phyloP scores from a whole-genome alignment of 345 rosid genomes.

The Turritis glabra region DNA sequence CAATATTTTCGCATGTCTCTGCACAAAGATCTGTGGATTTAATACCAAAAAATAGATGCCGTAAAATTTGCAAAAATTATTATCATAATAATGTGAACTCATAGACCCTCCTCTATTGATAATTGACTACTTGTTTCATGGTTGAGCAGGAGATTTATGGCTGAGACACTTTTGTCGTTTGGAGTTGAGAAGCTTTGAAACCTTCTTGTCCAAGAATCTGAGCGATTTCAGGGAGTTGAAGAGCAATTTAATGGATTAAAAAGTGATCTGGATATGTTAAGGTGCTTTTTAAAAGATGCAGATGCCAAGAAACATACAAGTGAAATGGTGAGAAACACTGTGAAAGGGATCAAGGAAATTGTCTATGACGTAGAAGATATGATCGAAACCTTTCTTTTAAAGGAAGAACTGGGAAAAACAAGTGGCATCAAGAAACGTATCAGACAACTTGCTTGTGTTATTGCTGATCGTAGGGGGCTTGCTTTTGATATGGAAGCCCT shows the following conservation, averaged over 20 bases:
- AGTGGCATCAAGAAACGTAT: background rate
- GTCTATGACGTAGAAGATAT: constrained; percentile 36
- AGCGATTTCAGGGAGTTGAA: background rate
- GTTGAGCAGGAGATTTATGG: too few species aligned
- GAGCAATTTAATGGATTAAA: constrained; percentile 16
- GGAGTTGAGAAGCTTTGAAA: constrained; percentile 28
- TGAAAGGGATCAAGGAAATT: constrained; percentile 31
- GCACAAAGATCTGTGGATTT: too few species aligned
- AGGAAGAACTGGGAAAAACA: background rate
- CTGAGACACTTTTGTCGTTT: constrained; percentile 23
- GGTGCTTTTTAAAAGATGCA: constrained; percentile 36
- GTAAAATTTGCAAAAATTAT: too few species aligned
- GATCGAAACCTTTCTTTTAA: constrained; percentile 30
- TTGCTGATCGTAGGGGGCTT: background rate
- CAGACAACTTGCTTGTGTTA: background rate
- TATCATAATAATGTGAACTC: too few species aligned
- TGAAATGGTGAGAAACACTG: constrained; percentile 24
- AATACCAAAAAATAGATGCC: too few species aligned
- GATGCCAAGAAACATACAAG: constrained; percentile 33
- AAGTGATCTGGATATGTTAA: constrained; percentile 28
- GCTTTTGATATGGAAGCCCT: background rate
- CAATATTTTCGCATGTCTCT: too few species aligned
- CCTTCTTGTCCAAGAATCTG: constrained; percentile 8
- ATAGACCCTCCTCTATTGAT: too few species aligned
- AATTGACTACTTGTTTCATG: too few species aligned